phyloP scores from a whole-genome alignment of 2,329 filamentous ascomycete species.

The Colletotrichum agaves region DNA sequence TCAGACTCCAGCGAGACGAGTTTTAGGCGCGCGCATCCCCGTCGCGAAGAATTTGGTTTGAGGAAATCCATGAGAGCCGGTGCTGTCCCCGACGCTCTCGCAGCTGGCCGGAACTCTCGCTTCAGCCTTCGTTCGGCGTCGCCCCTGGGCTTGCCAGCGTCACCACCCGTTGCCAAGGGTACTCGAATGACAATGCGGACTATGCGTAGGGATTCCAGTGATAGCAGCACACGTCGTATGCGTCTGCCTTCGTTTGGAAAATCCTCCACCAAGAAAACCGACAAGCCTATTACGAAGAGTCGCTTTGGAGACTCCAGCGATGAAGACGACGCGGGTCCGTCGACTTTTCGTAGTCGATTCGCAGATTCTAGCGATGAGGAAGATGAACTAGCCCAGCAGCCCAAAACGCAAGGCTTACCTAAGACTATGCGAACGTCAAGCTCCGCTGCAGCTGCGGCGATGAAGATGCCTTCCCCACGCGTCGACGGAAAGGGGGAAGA shows the following conservation, averaged over 20 bases:
- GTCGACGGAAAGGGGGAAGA: constrained; percentile 59
- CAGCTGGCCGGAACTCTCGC: constrained; percentile 45
- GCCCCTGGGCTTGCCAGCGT: constrained; percentile 66
- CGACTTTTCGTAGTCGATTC: constrained; percentile 68
- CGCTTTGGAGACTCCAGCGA: constrained; percentile 73
- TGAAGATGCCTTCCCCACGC: constrained; percentile 46
- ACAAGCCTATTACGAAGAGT: constrained; percentile 55
- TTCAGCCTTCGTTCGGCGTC: constrained; percentile 79
- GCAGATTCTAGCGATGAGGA: constrained; percentile 77
- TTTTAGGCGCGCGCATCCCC: constrained; percentile 74
- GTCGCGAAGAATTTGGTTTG: constrained; percentile 67
- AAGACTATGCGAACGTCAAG: constrained; percentile 47
- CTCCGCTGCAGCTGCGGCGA: constrained; percentile 48
- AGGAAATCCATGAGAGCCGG: constrained; percentile 76
- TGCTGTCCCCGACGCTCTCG: constrained; percentile 54
- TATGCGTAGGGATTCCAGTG: constrained; percentile 54
- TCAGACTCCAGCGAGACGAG: constrained; percentile 83
- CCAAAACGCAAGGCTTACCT: constrained; percentile 68
- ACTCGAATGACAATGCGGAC: constrained; percentile 54
- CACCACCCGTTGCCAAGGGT: constrained; percentile 52
- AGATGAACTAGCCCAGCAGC: constrained; percentile 73
- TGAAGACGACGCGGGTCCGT: constrained; percentile 57
- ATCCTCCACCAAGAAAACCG: constrained; percentile 47
- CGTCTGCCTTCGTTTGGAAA: constrained; percentile 58
- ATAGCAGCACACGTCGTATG: constrained; percentile 49